phyloP scores from a whole-genome alignment of 768 basidiomycete species.

The Pholiota microspora region DNA sequence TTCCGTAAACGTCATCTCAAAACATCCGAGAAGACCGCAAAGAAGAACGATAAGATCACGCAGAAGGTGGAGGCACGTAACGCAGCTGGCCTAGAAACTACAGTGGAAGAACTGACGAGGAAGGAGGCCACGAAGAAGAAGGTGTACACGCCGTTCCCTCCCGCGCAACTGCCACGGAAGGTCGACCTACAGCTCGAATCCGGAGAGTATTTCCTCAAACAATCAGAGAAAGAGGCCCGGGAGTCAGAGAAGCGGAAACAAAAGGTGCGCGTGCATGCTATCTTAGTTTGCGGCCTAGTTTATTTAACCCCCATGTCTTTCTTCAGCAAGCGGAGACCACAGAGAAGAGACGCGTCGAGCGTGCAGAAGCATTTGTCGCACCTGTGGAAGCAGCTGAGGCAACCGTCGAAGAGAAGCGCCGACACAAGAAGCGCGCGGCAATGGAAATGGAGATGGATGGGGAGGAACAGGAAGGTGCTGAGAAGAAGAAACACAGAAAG shows the following conservation, averaged over 20 bases:
- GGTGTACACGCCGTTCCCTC: conserved; percentile 98
- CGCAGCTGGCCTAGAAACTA: conserved; percentile 58
- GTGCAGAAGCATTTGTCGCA: conserved; percentile 86
- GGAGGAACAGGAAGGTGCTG: conserved; percentile 30
- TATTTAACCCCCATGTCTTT: conserved; percentile 1
- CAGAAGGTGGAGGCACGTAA: conserved; percentile 61
- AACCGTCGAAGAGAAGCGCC: conserved; percentile 75
- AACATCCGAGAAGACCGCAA: conserved; percentile 90
- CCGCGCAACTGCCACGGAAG: conserved; percentile 90
- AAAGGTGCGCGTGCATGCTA: conserved; percentile 52
- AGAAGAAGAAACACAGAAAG: conserved; percentile 35
- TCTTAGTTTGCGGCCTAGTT: too few relatives aligned
- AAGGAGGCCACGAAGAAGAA: conserved; percentile 70
- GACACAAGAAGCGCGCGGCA: conserved; percentile 45
- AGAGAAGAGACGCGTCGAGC: conserved; percentile 69
- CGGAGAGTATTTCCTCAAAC: conserved; percentile 97
- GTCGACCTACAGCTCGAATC: conserved; percentile 95
- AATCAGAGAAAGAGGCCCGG: conserved; percentile 77
- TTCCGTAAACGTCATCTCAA: conserved; percentile 93
- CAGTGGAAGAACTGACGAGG: conserved; percentile 27
- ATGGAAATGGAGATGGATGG: conserved; percentile 35
- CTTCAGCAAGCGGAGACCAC: conserved; percentile 76
- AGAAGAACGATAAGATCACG: conserved; percentile 75
- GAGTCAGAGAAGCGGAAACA: conserved; percentile 72
- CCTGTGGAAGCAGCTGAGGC: conserved; percentile 76